These are phyloP conservation scores for Tanacetum coccineum DNA, from an alignment of 129 eudicot genomes.

Conservation along the genomic window DNA sequence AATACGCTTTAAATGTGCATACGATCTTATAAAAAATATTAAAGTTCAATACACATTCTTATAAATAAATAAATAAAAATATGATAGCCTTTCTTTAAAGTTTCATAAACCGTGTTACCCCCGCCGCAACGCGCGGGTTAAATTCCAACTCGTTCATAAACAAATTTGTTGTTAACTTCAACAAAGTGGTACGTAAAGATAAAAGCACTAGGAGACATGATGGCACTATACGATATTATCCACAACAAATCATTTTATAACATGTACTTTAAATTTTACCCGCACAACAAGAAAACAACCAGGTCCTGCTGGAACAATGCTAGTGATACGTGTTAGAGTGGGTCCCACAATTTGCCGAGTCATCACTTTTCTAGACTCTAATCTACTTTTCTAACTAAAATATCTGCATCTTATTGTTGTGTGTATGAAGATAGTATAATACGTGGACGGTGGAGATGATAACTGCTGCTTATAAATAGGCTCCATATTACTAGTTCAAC, in stretches of 20 bases:
- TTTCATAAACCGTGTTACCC: no score
- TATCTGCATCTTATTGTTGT: no score
- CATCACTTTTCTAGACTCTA: conserved; percentile 2
- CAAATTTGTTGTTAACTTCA: no score
- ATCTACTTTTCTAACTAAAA: neutral
- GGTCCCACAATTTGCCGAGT: conserved; percentile 1
- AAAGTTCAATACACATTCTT: no score
- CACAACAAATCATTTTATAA: neutral
- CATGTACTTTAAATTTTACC: neutral
- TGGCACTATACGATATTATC: neutral
- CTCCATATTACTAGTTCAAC: neutral
- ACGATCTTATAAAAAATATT: no score
- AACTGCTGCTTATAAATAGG: neutral
- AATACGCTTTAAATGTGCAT: no score
- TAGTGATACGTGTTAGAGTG: conserved; percentile 8
- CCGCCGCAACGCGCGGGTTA: no score
- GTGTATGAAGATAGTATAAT: neutral
- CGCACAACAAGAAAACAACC: neutral
- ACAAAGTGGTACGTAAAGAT: no score
- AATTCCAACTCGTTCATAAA: no score
- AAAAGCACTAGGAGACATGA: no score
- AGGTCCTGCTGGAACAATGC: neutral
- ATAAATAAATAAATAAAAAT: no score
- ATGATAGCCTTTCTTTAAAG: no score
- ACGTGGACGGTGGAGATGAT: conserved; percentile 45